A percentile compares a stretch with the other conserved stretches of the same genome.
These are phyloP conservation scores for Murraya paniculata DNA, from an alignment of 345 rosid species.

Conservation along the genomic window DNA sequence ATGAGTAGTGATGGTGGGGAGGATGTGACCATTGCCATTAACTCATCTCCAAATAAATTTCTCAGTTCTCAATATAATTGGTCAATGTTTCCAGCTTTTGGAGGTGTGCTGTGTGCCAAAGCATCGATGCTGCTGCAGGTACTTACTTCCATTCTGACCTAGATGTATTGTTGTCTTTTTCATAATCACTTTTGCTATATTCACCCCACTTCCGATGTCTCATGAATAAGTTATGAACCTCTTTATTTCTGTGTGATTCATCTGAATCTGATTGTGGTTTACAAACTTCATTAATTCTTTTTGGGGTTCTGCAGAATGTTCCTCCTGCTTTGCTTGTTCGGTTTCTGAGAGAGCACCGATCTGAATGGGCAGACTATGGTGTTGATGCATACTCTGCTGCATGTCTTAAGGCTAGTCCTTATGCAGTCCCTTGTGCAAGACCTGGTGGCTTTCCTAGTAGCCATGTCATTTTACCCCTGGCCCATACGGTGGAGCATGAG, in stretches of 20 bases:
- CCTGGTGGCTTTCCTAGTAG: constrained; percentile 89
- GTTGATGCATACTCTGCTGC: constrained; percentile 86
- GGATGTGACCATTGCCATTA: constrained; percentile 75
- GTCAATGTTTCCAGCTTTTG: constrained; percentile 68
- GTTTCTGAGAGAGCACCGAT: constrained; percentile 94
- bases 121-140: constrained; percentile 97
- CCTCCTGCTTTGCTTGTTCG: constrained; percentile 89
- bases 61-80: constrained; percentile 63
- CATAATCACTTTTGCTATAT: not conserved
- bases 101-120: constrained; percentile 94
- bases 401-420: constrained; percentile 82
- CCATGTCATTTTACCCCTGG: constrained; percentile 90
- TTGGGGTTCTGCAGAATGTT: constrained; percentile 57
- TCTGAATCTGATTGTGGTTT: not conserved
- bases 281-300: not conserved
- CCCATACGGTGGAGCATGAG: constrained; percentile 88
- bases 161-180: not conserved
- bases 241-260: not conserved
- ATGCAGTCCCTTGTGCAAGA: constrained; percentile 76
- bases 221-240: not conserved
- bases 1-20: constrained; percentile 78
- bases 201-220: not conserved
- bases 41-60: constrained; percentile 72
- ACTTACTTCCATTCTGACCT: not conserved
- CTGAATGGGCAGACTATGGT: constrained; percentile 97